Evolutionary conservation across 2,329 filamentous ascomycete genomes (phyloP).

Genomic region (Nothophaeocryptopus gaeumannii): DNA sequence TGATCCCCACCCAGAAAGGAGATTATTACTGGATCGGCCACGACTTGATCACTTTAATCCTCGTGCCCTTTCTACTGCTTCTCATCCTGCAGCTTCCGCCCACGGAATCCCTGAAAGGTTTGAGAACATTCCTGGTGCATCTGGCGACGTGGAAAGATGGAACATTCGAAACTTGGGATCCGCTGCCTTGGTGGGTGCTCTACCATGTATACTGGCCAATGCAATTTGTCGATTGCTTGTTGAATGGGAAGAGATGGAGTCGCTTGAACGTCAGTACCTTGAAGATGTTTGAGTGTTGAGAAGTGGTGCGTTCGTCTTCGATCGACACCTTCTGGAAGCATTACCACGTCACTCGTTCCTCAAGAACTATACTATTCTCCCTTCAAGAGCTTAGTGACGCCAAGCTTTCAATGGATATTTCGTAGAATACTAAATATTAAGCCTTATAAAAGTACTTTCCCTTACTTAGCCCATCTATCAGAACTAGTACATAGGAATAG

Average conservation of each 20-base stretch:
- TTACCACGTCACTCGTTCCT: too few species aligned
- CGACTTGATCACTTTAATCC: slow-evolving; percentile 55
- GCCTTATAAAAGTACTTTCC: too few species aligned
- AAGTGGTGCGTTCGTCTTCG: neutral
- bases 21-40: slow-evolving; percentile 66
- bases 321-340: too few species aligned
- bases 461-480: too few species aligned
- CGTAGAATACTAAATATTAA: too few species aligned
- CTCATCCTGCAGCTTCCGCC: slow-evolving; percentile 31
- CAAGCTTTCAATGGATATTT: too few species aligned
- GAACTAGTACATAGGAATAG: too few species aligned
- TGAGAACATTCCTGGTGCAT: slow-evolving; percentile 41
- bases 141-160: slow-evolving; percentile 50
- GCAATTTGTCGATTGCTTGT: slow-evolving; percentile 49
- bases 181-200: slow-evolving; percentile 50
- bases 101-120: slow-evolving; percentile 25
- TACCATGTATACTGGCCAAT: slow-evolving; percentile 55
- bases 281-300: slow-evolving; percentile 52
- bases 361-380: too few species aligned
- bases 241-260: slow-evolving; percentile 56
- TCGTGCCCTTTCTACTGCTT: slow-evolving; percentile 48
- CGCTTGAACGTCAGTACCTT: slow-evolving; percentile 66
- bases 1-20: slow-evolving; percentile 24
- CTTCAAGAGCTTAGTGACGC: too few species aligned
- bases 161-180: slow-evolving; percentile 50